Evolutionary conservation across 1,284 basidiomycete genomes (phyloP), one percentile per base, ranked within the genome.

Genomic region (Heimioporus retisporus): DNA sequence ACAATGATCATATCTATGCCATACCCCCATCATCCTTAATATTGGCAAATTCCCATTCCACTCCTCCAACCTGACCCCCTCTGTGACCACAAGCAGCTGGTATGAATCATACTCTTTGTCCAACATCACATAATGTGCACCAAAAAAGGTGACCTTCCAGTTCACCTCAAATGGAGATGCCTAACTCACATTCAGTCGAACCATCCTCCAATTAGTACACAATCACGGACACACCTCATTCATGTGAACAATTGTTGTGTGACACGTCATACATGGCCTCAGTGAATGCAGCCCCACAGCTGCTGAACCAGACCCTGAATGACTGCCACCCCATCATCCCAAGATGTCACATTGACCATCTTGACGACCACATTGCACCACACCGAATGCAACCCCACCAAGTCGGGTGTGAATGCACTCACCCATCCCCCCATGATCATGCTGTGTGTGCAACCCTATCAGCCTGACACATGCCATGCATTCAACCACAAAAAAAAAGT

Each of bases 401-500:
- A 81, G 54, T 78, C 74, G 0, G 82, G 78, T 57, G 80, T 72
- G 3, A 77, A 71, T 28, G 75, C 69, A 16, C 78, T 75, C 13
- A 84, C 83, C 28, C 72, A 80, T 5, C 84, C 83, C 2, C 84
- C 82, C 15, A 75, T 79, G 15, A 84, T 68, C 14, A 78, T 72
- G 56, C 83, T 35, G 16, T 16, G 8, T 11, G 21, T 15, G 6
- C 6, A 16, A 28, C 28, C 28, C 35, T 10, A 35, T 35, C 35
- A 35, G 35, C 35, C 35, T 10, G 10, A 35, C 35, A 28, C 28
- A 28, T 5, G 3, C 28, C 28, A 28, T 28, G 28, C 28, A 28
- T 28, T 28, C 28, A 28, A 28, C 28, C 28, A 28, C 28, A 28
- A 28, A 28, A 28, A 28, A 28, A 28, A 28, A 28, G 28, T 28